Evolutionary conservation across 108 stramenopile genomes (phyloP), one percentile per base, ranked within the genome.

Genomic region (Pelagomonas calceolata): DNA sequence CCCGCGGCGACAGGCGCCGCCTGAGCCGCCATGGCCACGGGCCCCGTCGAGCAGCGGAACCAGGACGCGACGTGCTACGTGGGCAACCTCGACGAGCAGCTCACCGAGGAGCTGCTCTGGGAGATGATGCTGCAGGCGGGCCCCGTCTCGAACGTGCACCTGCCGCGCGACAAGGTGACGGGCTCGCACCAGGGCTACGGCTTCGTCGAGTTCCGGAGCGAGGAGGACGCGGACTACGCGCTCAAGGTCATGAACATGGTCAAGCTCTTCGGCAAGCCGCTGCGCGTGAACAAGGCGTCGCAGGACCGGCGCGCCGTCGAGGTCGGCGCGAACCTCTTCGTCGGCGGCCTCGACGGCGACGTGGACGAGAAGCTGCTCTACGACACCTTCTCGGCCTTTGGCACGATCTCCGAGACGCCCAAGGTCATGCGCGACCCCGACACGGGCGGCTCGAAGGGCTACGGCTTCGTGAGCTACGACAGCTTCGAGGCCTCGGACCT

Each of bases 21-120:
- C n/a, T n/a, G n/a, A n/a, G n/a, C n/a, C n/a, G n/a, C n/a, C n/a
- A 43, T 43, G 39, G 39, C 39, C 9, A 43, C 39, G 39, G 39
- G 39, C 39, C 39, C 39, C 39, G 39, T 43, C 9, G 39, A 43
- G 51, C 98, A 99, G 73, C 93, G 96, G 51, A 99, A 99, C 78
- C 96, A 98, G 84, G 96, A 96, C 80, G 98, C 98, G 45, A 99
- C 98, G 4, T 85, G 87, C 78, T 97, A 98, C 76, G 94, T 94
- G 30, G 96, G 97, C 70, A 96, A 95, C 72, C 84, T 99, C 36
- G 95, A 96, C 75, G 74, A 88, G 1, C 66, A 79, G 26, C 90
- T 91, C 46, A 84, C 84, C 45, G 96, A 98, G 72, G 91, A 87
- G 65, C 80, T 99, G 30, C 73, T 99, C 45, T 84, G 94, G 76